A percentile compares a stretch with the other conserved stretches of the same genome.
Conservation (phyloP, 345 rosid genomes). For the Pistacia integerrima region DNA sequence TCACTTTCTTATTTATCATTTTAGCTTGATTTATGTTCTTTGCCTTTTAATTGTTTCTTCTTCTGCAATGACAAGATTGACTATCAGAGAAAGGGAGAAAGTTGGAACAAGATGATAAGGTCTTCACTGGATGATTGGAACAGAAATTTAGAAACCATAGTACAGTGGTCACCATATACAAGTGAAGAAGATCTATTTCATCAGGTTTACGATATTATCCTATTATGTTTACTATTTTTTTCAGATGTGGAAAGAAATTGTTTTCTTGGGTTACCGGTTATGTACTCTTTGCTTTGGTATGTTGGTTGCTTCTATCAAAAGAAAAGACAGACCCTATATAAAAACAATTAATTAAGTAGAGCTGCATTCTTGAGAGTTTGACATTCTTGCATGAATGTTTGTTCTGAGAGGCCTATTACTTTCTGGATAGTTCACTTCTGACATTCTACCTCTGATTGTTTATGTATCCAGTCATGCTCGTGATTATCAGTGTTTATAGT, state of each 20-base stretch:
- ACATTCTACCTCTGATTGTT: neutral
- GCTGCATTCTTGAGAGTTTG: too few species aligned
- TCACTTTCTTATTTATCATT: neutral
- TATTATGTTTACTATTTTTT: neutral
- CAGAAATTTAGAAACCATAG: conserved; percentile 51
- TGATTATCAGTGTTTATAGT: neutral
- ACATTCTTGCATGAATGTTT: too few species aligned
- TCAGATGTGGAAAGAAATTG: neutral
- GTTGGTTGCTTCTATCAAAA: too few species aligned
- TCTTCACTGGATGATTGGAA: conserved; percentile 52
- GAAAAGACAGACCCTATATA: too few species aligned
- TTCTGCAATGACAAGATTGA: conserved; percentile 48
- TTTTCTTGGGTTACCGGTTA: neutral
- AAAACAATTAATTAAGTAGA: too few species aligned
- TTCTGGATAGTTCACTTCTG: neutral
- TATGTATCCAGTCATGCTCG: neutral
- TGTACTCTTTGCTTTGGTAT: neutral
- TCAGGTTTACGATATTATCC: conserved; percentile 38
- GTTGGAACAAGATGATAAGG: conserved; percentile 46
- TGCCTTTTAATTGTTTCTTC: conserved; percentile 6
- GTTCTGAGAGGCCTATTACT: neutral
- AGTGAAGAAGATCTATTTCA: conserved; percentile 45
- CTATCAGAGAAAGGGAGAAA: conserved; percentile 43
- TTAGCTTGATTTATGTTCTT: neutral
- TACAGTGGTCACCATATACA: conserved; percentile 71